phyloP scores from a whole-genome alignment of 2,329 filamentous ascomycete genomes.

The Botrytis porri region DNA sequence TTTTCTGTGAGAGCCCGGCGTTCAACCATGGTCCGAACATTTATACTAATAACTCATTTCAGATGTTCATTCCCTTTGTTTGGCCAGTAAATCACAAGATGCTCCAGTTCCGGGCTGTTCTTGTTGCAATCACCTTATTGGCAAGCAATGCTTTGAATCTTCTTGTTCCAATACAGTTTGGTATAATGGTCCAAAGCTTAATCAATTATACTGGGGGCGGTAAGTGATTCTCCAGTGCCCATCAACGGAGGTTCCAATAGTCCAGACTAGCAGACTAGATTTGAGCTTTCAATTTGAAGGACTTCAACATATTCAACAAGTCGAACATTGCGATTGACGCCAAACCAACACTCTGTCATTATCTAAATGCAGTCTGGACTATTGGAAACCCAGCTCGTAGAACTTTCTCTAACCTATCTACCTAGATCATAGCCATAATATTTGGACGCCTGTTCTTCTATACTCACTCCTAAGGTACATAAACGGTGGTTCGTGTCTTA shows the following conservation, averaged over 20 bases:
- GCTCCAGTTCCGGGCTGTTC: conserved; percentile 65
- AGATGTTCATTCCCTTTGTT: conserved; percentile 75
- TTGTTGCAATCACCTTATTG: conserved; percentile 68
- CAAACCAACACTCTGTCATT: neutral
- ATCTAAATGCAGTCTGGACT: neutral
- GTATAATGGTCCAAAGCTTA: conserved; percentile 72
- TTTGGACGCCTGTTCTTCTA: conserved; percentile 52
- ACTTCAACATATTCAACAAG: neutral
- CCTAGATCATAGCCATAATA: conserved; percentile 40
- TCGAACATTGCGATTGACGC: neutral
- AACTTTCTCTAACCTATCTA: conserved; percentile 6
- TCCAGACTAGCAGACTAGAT: neutral
- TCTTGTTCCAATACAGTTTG: conserved; percentile 76
- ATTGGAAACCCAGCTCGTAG: neutral
- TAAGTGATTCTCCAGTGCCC: neutral
- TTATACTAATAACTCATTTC: neutral
- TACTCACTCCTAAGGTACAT: conserved; percentile 51
- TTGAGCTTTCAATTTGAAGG: neutral
- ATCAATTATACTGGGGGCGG: conserved; percentile 42
- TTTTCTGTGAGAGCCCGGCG: conserved; percentile 51
- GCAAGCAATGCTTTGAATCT: conserved; percentile 70
- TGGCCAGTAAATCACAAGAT: conserved; percentile 67
- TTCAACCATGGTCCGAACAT: neutral
- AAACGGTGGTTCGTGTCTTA: conserved; percentile 50
- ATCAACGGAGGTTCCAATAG: neutral